A percentile compares a stretch with the other conserved stretches of the same genome.
Evolutionary conservation across 2,329 filamentous ascomycete species (phyloP).

Genomic region (Epichloe festucae): DNA sequence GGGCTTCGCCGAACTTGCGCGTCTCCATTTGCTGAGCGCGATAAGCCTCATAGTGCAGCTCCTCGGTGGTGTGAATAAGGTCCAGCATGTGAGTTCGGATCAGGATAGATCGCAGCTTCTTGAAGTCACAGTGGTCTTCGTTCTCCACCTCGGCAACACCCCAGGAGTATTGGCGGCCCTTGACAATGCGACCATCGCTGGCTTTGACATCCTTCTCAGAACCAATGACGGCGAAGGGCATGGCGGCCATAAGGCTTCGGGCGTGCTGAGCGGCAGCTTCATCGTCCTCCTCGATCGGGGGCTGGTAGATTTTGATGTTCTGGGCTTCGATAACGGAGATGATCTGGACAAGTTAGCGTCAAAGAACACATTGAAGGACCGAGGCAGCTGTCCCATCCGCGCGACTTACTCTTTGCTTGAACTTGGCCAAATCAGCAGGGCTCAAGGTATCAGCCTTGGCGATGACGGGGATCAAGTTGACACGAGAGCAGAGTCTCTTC

Average conservation of each 20-base stretch:
- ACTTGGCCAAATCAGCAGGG: slow-evolving; percentile 77
- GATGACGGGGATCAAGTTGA: slow-evolving; percentile 96
- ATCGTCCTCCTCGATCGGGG: slow-evolving; percentile 94
- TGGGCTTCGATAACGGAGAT: slow-evolving; percentile 92
- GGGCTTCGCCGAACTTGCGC: slow-evolving; percentile 94
- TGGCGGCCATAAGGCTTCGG: slow-evolving; percentile 84
- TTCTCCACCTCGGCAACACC: slow-evolving; percentile 99
- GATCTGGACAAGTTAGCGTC: slow-evolving; percentile 44
- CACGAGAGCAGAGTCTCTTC: slow-evolving; percentile 96
- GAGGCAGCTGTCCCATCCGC: neutral
- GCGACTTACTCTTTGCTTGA: slow-evolving; percentile 77
- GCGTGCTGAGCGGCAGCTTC: slow-evolving; percentile 93
- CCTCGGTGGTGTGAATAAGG: slow-evolving; percentile 98
- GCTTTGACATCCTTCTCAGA: slow-evolving; percentile 99
- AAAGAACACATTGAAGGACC: neutral
- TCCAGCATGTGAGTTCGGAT: slow-evolving; percentile 99
- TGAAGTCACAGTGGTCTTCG: slow-evolving; percentile 99
- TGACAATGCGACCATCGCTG: slow-evolving; percentile 87
- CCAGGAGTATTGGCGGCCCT: slow-evolving; percentile 98
- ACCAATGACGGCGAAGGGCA: slow-evolving; percentile 98
- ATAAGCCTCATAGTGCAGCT: slow-evolving; percentile 98
- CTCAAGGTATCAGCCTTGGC: slow-evolving; percentile 98
- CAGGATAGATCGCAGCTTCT: slow-evolving; percentile 97
- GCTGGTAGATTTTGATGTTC: slow-evolving; percentile 99
- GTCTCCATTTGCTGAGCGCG: slow-evolving; percentile 99